Percentiles rank a stretch among this genome's conserved stretches.
phyloP scores from a whole-genome alignment of 2,329 filamentous ascomycete species.

The Colletotrichum acutatum region DNA sequence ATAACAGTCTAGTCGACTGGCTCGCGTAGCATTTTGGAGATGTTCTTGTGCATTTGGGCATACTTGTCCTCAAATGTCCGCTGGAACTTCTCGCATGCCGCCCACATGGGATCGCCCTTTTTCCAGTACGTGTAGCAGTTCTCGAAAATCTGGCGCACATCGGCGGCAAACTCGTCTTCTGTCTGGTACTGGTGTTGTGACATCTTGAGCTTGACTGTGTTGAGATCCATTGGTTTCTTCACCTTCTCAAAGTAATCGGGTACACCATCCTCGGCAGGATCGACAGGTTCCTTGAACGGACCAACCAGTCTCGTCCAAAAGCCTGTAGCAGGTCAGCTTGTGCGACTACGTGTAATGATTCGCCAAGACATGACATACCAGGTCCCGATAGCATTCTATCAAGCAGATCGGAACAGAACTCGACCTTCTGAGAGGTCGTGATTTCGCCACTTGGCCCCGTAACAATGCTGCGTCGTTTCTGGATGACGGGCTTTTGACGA shows the following conservation, averaged over 20 bases:
- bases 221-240: conserved; percentile 71
- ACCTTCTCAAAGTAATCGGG: conserved; percentile 72
- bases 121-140: conserved; percentile 75
- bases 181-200: conserved; percentile 61
- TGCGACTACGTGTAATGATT: not conserved
- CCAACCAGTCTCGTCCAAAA: conserved; percentile 75
- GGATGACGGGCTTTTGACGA: conserved; percentile 44
- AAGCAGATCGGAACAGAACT: conserved; percentile 68
- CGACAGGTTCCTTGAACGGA: conserved; percentile 69
- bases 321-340: conserved; percentile 50
- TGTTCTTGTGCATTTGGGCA: conserved; percentile 68
- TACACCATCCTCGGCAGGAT: conserved; percentile 65
- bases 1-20: conserved; percentile 44
- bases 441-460: conserved; percentile 38
- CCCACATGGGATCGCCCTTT: conserved; percentile 64
- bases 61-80: conserved; percentile 70
- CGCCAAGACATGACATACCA: conserved; percentile 50
- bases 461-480: conserved; percentile 48
- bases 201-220: conserved; percentile 70
- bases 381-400: conserved; percentile 71
- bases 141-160: conserved; percentile 70
- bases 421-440: conserved; percentile 54
- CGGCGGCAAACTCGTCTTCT: conserved; percentile 64
- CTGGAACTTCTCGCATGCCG: conserved; percentile 66
- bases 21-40: conserved; percentile 62